Base-by-base conservation (phyloP, 768 basidiomycete species). In the Pleurotus sapidus region DNA sequence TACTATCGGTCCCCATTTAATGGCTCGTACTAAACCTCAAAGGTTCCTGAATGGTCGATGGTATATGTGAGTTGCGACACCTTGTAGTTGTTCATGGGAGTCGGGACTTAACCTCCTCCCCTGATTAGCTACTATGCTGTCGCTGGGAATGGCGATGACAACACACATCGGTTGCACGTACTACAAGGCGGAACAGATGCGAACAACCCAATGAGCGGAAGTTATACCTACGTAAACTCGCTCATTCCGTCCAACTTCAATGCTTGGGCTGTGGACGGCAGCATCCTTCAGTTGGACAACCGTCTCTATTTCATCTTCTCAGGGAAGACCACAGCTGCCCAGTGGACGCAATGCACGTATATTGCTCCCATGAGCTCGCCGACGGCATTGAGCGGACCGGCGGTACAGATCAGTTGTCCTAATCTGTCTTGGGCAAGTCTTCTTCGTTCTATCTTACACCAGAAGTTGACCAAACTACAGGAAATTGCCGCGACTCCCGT, bases 341-440 rank as follows among this genome's bases (percentile, higher is more conserved):
- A 51, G 23, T 63, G 62, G 62, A 63, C 60, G 9, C 62, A 63
- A 46, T 63, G 62, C 42, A 63, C 62, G 11, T 63, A 59, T 40
- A 63, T 63, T 43, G 62, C 55, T 15, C 42, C 39, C 7, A 61
- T 63, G 62, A 60, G 50, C 42, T 48, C 49, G 15, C 61, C 61
- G 9, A 62, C 61, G 49, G 48, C 59, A 15, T 25, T 62, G 37
- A 60, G 56, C 46, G 61, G 61, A 42, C 42, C 47, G 24, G 61
- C 61, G 20, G 50, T 58, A 54, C 56, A 60, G 51, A 60, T 62
- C 24, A 62, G 61, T 49, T 62, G 61, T 39, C 61, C 61, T 15
- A 60, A 55, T 6, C 46, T 60, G 12, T 51, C 48, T 34, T 60
- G 60, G 60, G 60, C 49, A 25, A 12, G 59, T 51, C 24, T 24